Conservation (phyloP, 2,329 filamentous ascomycete species). For the Venturia nashicola region DNA sequence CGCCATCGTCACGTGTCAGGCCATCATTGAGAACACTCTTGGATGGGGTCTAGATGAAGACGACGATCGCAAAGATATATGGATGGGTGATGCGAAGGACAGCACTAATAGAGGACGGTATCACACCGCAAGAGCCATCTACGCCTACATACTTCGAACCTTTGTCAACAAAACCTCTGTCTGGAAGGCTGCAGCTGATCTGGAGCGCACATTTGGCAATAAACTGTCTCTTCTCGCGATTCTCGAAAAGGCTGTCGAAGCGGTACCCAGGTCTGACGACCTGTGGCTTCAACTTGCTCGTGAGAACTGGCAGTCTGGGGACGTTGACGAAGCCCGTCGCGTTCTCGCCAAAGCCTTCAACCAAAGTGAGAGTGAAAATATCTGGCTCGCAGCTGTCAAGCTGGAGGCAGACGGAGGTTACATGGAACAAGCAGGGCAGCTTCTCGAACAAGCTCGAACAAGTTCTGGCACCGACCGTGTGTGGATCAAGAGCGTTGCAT, state of each 20-base stretch:
- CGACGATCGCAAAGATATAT: conserved; percentile 89
- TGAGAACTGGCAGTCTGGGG: conserved; percentile 83
- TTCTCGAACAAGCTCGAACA: conserved; percentile 70
- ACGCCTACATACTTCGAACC: conserved; percentile 77
- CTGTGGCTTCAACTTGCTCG: conserved; percentile 94
- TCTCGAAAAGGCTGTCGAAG: conserved; percentile 85
- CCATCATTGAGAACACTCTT: conserved; percentile 84
- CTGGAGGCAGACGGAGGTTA: conserved; percentile 85
- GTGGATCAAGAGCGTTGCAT: conserved; percentile 92
- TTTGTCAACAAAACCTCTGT: conserved; percentile 80
- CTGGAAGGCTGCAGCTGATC: conserved; percentile 81
- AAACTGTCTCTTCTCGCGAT: conserved; percentile 74
- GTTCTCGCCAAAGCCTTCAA: conserved; percentile 86
- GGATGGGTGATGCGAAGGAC: conserved; percentile 82
- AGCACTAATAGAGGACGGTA: conserved; percentile 73
- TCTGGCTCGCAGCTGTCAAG: conserved; percentile 93
- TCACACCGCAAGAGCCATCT: conserved; percentile 86
- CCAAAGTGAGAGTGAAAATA: conserved; percentile 91
- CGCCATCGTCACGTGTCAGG: conserved; percentile 71
- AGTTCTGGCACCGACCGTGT: conserved; percentile 92
- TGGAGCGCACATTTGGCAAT: conserved; percentile 80
- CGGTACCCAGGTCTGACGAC: conserved; percentile 80
- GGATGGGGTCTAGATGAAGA: conserved; percentile 92
- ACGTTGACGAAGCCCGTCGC: conserved; percentile 73
- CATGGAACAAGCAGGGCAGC: conserved; percentile 65